phyloP scores from a whole-genome alignment of 1,284 basidiomycete species.

The Amylostereum areolatum region DNA sequence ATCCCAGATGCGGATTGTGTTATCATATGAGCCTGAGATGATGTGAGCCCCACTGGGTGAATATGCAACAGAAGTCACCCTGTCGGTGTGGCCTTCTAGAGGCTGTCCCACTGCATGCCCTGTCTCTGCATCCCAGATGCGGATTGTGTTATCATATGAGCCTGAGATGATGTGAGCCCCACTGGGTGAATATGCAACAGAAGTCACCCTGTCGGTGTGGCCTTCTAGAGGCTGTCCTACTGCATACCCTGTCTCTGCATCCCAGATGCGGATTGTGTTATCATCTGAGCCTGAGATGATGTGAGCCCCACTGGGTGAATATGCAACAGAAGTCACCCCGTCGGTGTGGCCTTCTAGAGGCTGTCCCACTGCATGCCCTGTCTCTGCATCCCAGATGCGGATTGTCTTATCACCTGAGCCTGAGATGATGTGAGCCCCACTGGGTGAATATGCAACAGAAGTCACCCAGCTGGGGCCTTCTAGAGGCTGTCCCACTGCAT shows the following conservation, averaged over 20 bases:
- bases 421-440: background rate
- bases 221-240: background rate
- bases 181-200: background rate
- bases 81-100: background rate
- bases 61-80: background rate
- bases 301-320: background rate
- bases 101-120: background rate
- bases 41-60: background rate
- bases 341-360: background rate
- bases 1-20: conserved; percentile 39
- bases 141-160: background rate
- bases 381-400: background rate
- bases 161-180: background rate
- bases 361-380: background rate
- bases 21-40: conserved; percentile 27
- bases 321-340: background rate
- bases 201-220: background rate
- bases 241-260: background rate
- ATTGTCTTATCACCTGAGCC: background rate
- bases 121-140: background rate
- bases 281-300: background rate
- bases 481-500: no score
- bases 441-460: background rate
- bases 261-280: background rate
- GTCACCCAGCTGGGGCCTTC: no score